Evolutionary conservation across 768 basidiomycete genomes (phyloP).

Genomic region (Favolaschia claudopus): DNA sequence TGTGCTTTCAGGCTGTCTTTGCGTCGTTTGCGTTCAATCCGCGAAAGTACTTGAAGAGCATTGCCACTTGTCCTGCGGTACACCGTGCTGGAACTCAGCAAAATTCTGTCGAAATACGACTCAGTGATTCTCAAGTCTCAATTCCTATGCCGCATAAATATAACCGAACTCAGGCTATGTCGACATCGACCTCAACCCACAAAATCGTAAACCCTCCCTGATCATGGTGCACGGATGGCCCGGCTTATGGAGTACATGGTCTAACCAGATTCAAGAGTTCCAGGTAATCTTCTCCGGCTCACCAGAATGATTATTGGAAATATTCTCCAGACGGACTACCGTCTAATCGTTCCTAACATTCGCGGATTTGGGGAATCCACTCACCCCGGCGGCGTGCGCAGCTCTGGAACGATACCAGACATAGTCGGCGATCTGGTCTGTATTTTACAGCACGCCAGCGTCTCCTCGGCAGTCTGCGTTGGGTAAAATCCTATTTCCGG

Average conservation of each 20-base stretch:
- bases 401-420: slow-evolving; percentile 67
- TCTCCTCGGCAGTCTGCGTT: slow-evolving; percentile 61
- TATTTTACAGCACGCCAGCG: slow-evolving; percentile 59
- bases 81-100: slow-evolving; percentile 43
- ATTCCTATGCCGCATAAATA: neutral
- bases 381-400: slow-evolving; percentile 67
- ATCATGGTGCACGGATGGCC: slow-evolving; percentile 86
- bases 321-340: slow-evolving; percentile 60
- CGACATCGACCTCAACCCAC: slow-evolving; percentile 63
- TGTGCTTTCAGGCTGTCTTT: neutral
- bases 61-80: slow-evolving; percentile 49
- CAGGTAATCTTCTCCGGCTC: slow-evolving; percentile 44
- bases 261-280: slow-evolving; percentile 73
- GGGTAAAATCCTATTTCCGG: slow-evolving; percentile 51
- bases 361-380: slow-evolving; percentile 77
- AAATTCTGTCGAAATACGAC: slow-evolving; percentile 45
- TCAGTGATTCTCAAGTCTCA: slow-evolving; percentile 42
- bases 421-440: slow-evolving; percentile 70
- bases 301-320: neutral
- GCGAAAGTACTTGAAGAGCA: slow-evolving; percentile 39
- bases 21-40: slow-evolving; percentile 44
- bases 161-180: slow-evolving; percentile 60
- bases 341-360: slow-evolving; percentile 65
- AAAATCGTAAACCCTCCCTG: slow-evolving; percentile 59
- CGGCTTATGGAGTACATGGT: slow-evolving; percentile 78